Conservation (phyloP, 352 stramenopile species). For the Phytophthora multivora region DNA sequence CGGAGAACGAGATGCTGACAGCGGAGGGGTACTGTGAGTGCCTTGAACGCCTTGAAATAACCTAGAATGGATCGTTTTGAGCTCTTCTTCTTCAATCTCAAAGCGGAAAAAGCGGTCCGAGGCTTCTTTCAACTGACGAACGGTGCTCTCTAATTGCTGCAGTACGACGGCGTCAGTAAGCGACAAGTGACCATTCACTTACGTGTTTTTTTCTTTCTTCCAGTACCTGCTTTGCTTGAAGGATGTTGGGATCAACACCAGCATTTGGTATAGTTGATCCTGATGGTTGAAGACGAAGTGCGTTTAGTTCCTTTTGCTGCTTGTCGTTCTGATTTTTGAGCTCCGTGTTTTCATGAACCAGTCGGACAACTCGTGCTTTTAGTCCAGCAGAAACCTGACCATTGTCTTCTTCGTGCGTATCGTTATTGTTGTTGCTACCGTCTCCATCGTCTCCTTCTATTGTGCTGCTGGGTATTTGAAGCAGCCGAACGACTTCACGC, state of each 20-base stretch:
- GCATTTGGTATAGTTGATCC: neutral
- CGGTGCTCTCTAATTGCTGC: constrained; percentile 68
- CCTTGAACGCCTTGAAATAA: constrained; percentile 48
- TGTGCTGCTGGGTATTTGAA: constrained; percentile 28
- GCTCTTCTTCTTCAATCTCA: constrained; percentile 94
- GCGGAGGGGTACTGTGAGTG: constrained; percentile 14
- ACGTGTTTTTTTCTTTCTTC: neutral
- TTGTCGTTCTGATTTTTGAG: constrained; percentile 64
- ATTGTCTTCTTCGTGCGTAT: constrained; percentile 21
- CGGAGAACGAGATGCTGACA: constrained; percentile 18
- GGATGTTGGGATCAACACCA: constrained; percentile 26
- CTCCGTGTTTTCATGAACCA: constrained; percentile 74
- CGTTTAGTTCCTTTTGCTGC: constrained; percentile 64
- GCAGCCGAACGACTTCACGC: constrained; percentile 59
- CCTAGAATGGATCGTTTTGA: constrained; percentile 70
- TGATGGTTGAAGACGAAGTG: constrained; percentile 36
- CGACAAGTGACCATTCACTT: neutral
- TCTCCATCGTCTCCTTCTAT: neutral
- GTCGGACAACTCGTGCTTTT: constrained; percentile 41
- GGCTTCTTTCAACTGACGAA: constrained; percentile 76
- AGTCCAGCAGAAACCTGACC: constrained; percentile 20
- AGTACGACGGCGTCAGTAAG: constrained; percentile 1
- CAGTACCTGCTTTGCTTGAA: constrained; percentile 39
- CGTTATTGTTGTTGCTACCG: constrained; percentile 25
- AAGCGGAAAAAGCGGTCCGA: constrained; percentile 92